Evolutionary conservation across 1,139 yeast species (phyloP).

Genomic region (Yamadazyma oceani): DNA sequence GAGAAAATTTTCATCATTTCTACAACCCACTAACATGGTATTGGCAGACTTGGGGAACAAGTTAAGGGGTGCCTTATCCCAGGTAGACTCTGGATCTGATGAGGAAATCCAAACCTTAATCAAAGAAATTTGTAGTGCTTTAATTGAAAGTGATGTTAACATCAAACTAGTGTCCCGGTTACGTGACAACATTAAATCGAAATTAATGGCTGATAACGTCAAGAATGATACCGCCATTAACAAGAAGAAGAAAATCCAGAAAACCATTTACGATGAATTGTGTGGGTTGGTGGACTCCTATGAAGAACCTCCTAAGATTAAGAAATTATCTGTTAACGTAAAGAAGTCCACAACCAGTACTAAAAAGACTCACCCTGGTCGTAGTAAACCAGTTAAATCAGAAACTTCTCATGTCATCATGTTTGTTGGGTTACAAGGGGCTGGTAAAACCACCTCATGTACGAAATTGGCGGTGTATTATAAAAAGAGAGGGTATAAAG

Average conservation of each 20-base stretch:
- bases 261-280: slow-evolving; percentile 90
- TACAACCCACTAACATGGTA: slow-evolving; percentile 55
- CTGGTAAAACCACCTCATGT: slow-evolving; percentile 98
- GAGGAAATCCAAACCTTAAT: slow-evolving; percentile 55
- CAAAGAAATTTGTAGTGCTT: slow-evolving; percentile 86
- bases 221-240: slow-evolving; percentile 52
- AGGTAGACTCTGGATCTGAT: slow-evolving; percentile 47
- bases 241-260: slow-evolving; percentile 80
- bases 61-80: slow-evolving; percentile 73
- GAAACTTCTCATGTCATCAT: slow-evolving; percentile 61
- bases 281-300: slow-evolving; percentile 75
- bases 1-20: neutral
- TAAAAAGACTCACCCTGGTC: slow-evolving; percentile 27
- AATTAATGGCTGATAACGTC: slow-evolving; percentile 46
- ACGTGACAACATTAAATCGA: slow-evolving; percentile 68
- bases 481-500: slow-evolving; percentile 89
- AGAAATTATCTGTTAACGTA: slow-evolving; percentile 45
- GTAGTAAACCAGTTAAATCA: slow-evolving; percentile 15
- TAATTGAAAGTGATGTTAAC: slow-evolving; percentile 90
- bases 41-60: slow-evolving; percentile 92
- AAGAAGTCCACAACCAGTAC: slow-evolving; percentile 30
- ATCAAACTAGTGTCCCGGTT: slow-evolving; percentile 76
- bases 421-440: slow-evolving; percentile 99
- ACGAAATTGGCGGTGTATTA: slow-evolving; percentile 94
- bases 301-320: slow-evolving; percentile 78